Evolutionary conservation across 2,329 filamentous ascomycete genomes (phyloP), one percentile per base, ranked within the genome.

Genomic region (Neonectria neomacrospora): DNA sequence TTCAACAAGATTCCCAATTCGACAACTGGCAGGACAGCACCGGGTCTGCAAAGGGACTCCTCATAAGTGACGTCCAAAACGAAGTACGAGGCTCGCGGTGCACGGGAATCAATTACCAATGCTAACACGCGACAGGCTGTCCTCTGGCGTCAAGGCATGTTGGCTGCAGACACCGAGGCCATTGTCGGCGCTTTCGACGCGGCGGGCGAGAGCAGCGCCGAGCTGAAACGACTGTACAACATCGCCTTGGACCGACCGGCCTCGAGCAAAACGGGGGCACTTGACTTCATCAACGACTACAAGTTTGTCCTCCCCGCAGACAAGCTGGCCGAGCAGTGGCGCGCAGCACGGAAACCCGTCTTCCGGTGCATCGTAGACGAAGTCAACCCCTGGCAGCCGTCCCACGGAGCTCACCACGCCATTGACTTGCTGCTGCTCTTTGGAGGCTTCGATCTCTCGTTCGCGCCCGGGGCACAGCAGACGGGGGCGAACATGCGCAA

Each of bases 391-490:
- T 83, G 79, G 79, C 82, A 83, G 62, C 54, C 77, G 1, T 83
- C 81, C 0, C 80, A 77, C 32, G 76, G 82, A 3, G 73, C 81
- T 10, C 81, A 84, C 44, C 81, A 84, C 64, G 81, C 79, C 0
- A 78, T 83, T 11, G 82, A 84, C 63, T 69, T 84, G 8, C 61
- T 83, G 1, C 77, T 81, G 39, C 71, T 83, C 0, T 83, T 83
- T 54, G 79, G 76, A 1, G 78, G 78, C 0, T 69, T 80, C 10
- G 78, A 80, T 58, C 61, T 81, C 0, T 74, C 74, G 0, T 77
- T 77, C 37, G 79, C 77, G 18, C 71, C 73, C 2, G 69, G 73
- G 1, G 80, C 80, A 8, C 67, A 75, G 14, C 60, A 58, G 1
- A 76, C 80, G 4, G 76, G 77, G 1, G 57, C 68, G 28, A 74